These are phyloP conservation scores for Periconia digitata DNA, from an alignment of 2,329 filamentous ascomycete species.

Conservation along the genomic window DNA sequence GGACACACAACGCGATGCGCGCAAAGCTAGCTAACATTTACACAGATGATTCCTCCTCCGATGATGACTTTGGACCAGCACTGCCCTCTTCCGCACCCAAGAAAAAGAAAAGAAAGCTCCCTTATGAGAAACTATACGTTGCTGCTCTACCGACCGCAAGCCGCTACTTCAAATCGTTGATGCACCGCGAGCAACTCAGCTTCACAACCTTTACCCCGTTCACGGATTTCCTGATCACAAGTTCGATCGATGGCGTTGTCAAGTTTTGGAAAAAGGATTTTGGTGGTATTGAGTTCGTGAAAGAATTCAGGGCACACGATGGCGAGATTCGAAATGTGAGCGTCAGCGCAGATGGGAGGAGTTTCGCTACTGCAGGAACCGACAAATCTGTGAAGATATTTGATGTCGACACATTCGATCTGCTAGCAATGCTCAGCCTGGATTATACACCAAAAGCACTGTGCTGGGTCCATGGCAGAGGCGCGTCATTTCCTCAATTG, in stretches of 20 bases:
- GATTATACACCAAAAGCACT: slow-evolving; percentile 74
- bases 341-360: slow-evolving; percentile 85
- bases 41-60: slow-evolving; percentile 64
- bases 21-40: slow-evolving; percentile 13
- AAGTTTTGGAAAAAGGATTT: slow-evolving; percentile 99
- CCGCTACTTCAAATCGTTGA: slow-evolving; percentile 92
- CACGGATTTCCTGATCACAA: slow-evolving; percentile 94
- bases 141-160: slow-evolving; percentile 79
- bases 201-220: slow-evolving; percentile 86
- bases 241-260: slow-evolving; percentile 90
- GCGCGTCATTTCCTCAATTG: slow-evolving; percentile 82
- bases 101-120: slow-evolving; percentile 88
- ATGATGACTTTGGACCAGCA: slow-evolving; percentile 82
- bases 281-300: slow-evolving; percentile 93
- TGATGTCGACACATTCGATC: slow-evolving; percentile 75
- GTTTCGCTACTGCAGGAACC: slow-evolving; percentile 83
- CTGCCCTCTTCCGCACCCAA: slow-evolving; percentile 78
- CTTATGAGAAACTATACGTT: slow-evolving; percentile 93
- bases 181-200: slow-evolving; percentile 94
- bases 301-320: slow-evolving; percentile 90
- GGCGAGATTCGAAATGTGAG: slow-evolving; percentile 83
- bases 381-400: slow-evolving; percentile 81
- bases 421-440: slow-evolving; percentile 67
- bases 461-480: slow-evolving; percentile 86
- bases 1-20: slow-evolving; percentile 6